These are phyloP conservation scores for Athelia psychrophila DNA, from an alignment of 1,284 basidiomycete genomes.

Conservation along the genomic window DNA sequence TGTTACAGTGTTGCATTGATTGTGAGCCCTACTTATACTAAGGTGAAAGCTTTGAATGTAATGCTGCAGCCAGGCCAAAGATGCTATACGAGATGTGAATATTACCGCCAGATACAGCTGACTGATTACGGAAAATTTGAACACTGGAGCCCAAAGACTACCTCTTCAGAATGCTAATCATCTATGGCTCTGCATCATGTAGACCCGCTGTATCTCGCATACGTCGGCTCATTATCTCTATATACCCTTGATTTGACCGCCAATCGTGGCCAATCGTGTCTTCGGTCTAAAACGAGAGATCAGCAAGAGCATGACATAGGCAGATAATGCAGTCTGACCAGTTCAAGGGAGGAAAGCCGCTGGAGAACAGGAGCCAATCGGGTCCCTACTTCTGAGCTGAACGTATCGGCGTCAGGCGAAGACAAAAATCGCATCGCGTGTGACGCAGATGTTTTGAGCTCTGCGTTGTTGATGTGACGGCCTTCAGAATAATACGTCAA, in stretches of 20 bases:
- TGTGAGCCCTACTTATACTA: too few relatives aligned
- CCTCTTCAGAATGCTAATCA: neutral
- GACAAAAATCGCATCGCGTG: conserved; percentile 55
- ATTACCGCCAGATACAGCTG: too few relatives aligned
- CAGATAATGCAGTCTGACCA: conserved; percentile 34
- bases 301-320: neutral
- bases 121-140: too few relatives aligned
- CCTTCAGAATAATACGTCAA: conserved; percentile 58
- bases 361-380: conserved; percentile 49
- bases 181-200: conserved; percentile 27
- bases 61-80: too few relatives aligned
- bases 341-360: conserved; percentile 46
- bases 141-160: too few relatives aligned
- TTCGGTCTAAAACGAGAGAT: conserved; percentile 21
- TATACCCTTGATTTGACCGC: conserved; percentile 58
- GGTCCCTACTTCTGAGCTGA: conserved; percentile 52
- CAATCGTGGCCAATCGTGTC: conserved; percentile 44
- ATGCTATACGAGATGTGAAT: too few relatives aligned
- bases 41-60: too few relatives aligned
- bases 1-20: too few relatives aligned
- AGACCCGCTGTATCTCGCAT: conserved; percentile 59
- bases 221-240: conserved; percentile 68
- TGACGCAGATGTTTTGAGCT: conserved; percentile 39
- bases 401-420: conserved; percentile 46
- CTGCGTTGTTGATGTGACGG: conserved; percentile 32